Conservation (phyloP, 2,329 filamentous ascomycete species). For the Venturia nashicola region DNA sequence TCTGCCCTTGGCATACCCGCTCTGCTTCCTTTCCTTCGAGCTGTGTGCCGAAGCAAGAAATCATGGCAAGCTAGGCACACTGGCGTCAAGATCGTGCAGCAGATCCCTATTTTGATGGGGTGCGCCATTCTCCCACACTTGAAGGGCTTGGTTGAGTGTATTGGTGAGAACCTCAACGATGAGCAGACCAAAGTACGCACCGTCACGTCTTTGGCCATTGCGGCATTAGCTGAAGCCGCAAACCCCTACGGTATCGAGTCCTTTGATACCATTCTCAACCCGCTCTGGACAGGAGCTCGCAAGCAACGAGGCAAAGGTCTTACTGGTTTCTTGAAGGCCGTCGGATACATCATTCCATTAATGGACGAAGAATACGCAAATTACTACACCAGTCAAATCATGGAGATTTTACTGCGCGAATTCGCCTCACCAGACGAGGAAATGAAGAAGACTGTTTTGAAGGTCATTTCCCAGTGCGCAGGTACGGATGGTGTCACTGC, state of each 20-base stretch:
- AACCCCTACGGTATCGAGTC: constrained; percentile 99
- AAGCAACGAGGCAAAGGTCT: constrained; percentile 95
- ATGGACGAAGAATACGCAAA: constrained; percentile 99
- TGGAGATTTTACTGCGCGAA: constrained; percentile 93
- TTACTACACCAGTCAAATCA: constrained; percentile 97
- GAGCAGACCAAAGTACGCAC: constrained; percentile 97
- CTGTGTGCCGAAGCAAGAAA: constrained; percentile 96
- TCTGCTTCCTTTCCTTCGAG: constrained; percentile 83
- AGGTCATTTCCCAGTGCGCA: constrained; percentile 92
- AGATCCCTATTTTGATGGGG: constrained; percentile 97
- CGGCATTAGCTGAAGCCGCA: constrained; percentile 86
- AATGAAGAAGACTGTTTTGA: constrained; percentile 99
- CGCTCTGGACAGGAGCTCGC: constrained; percentile 88
- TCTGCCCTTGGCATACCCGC: constrained; percentile 93
- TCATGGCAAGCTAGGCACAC: constrained; percentile 98
- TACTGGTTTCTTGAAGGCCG: constrained; percentile 90
- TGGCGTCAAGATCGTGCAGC: constrained; percentile 97
- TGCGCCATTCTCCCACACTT: constrained; percentile 92
- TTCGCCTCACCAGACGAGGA: constrained; percentile 97
- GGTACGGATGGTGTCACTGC: constrained; percentile 91
- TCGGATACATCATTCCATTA: constrained; percentile 93
- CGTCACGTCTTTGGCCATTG: constrained; percentile 88
- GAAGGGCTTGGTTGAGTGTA: constrained; percentile 92
- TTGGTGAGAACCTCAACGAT: constrained; percentile 89
- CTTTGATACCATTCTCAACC: constrained; percentile 95